Conservation (phyloP, 345 rosid genomes). For the Sisymbrium irio region DNA sequence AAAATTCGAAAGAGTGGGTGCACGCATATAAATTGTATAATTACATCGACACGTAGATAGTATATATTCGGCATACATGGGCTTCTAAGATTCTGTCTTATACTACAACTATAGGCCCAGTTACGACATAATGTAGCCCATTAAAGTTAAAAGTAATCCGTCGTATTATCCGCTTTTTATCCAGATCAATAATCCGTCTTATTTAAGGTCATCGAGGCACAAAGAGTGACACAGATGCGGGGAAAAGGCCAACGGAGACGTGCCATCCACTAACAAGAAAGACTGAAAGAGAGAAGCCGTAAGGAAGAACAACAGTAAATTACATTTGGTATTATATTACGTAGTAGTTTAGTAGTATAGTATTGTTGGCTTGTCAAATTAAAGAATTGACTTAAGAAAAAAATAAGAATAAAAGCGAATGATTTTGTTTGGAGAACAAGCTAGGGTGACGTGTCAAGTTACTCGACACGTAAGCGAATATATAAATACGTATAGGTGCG, state of each 20-base stretch:
- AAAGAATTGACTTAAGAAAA: not conserved
- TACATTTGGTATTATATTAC: not conserved
- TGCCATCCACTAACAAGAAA: conserved; percentile 15
- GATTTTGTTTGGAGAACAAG: conserved; percentile 26
- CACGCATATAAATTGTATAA: not conserved
- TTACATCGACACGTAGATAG: not conserved
- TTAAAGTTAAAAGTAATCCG: not conserved
- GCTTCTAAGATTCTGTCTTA: not conserved
- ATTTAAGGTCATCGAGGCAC: not conserved
- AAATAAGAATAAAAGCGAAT: not conserved
- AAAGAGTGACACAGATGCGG: not conserved
- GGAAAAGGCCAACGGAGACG: not conserved
- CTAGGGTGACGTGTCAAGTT: conserved; percentile 18
- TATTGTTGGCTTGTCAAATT: not conserved
- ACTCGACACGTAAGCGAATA: not conserved
- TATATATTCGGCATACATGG: conserved; percentile 12
- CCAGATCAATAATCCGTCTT: not conserved
- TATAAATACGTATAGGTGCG: not conserved
- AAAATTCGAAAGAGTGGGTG: too few relatives aligned
- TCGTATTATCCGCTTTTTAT: not conserved
- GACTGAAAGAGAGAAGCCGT: not conserved
- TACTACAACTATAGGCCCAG: not conserved
- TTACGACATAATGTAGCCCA: not conserved
- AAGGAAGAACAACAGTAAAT: not conserved
- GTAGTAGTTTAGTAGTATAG: too few relatives aligned